Evolutionary conservation across 805 yeast genomes (phyloP).

Genomic region (Wickerhamomyces canadensis): DNA sequence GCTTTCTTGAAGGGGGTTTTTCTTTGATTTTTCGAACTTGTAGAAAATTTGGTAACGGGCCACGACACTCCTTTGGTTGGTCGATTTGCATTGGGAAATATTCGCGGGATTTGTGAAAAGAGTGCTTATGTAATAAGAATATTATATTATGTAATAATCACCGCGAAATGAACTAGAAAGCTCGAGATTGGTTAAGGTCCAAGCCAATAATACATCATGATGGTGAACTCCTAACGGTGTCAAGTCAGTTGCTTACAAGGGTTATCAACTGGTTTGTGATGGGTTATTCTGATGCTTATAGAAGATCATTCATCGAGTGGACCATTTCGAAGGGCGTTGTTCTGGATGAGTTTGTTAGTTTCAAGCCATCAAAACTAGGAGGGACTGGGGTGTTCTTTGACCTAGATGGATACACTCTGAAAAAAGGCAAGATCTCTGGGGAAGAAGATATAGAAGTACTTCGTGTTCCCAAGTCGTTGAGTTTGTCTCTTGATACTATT

Average conservation of each 20-base stretch:
- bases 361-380: conserved; percentile 24
- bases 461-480: conserved; percentile 30
- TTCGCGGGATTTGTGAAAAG: too few species aligned
- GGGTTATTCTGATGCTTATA: too few species aligned
- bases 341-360: conserved; percentile 7
- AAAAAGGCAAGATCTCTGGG: conserved; percentile 1
- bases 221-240: too few species aligned
- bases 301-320: conserved; percentile 10
- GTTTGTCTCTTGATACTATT: conserved; percentile 30
- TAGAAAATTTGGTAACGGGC: conserved; percentile 9
- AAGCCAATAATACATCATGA: too few species aligned
- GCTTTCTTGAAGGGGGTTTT: conserved; percentile 10
- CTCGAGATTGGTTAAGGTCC: too few species aligned
- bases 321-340: conserved; percentile 4
- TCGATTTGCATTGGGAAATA: not conserved
- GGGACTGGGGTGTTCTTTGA: conserved; percentile 34
- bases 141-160: too few species aligned
- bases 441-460: conserved; percentile 28
- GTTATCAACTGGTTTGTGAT: too few species aligned
- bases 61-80: conserved; percentile 17
- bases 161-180: too few species aligned
- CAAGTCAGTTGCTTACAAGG: too few species aligned
- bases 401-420: not conserved
- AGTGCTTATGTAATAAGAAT: too few species aligned
- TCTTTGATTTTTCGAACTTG: conserved; percentile 13